phyloP scores from a whole-genome alignment of 768 basidiomycete species.

The Leucocoprinus birnbaumii region DNA sequence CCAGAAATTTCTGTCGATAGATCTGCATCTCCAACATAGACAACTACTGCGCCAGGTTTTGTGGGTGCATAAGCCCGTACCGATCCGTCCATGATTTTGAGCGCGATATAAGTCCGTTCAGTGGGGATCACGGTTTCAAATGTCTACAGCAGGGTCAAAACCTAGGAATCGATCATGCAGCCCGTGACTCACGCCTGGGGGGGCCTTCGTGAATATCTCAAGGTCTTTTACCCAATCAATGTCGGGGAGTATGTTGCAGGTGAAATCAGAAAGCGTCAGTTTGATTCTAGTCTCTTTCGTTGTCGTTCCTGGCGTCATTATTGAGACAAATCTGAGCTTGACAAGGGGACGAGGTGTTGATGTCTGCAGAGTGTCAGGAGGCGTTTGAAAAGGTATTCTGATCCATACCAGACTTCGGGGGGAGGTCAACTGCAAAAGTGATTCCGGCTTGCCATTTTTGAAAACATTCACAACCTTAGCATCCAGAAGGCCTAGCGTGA shows the following conservation, averaged over 20 bases:
- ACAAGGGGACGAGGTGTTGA: slow-evolving; percentile 47
- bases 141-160: slow-evolving; percentile 38
- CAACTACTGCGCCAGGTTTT: slow-evolving; percentile 62
- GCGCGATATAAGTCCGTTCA: slow-evolving; percentile 72
- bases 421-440: slow-evolving; percentile 54
- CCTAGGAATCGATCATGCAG: background rate
- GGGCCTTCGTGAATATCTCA: slow-evolving; percentile 66
- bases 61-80: slow-evolving; percentile 55
- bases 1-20: slow-evolving; percentile 74
- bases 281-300: slow-evolving; percentile 81
- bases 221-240: slow-evolving; percentile 63
- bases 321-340: slow-evolving; percentile 66
- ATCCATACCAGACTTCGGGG: slow-evolving; percentile 56
- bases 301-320: slow-evolving; percentile 52
- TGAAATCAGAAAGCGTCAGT: slow-evolving; percentile 61
- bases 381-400: background rate
- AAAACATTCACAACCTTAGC: slow-evolving; percentile 50
- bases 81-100: slow-evolving; percentile 67
- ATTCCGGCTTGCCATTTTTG: slow-evolving; percentile 26
- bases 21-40: slow-evolving; percentile 64
- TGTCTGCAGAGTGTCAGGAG: slow-evolving; percentile 29
- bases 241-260: slow-evolving; percentile 60
- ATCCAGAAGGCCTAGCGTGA: slow-evolving; percentile 65
- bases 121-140: slow-evolving; percentile 93
- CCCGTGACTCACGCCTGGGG: slow-evolving; percentile 72